Conservation (phyloP, 257 asterid species). For the Mitragyna speciosa region DNA sequence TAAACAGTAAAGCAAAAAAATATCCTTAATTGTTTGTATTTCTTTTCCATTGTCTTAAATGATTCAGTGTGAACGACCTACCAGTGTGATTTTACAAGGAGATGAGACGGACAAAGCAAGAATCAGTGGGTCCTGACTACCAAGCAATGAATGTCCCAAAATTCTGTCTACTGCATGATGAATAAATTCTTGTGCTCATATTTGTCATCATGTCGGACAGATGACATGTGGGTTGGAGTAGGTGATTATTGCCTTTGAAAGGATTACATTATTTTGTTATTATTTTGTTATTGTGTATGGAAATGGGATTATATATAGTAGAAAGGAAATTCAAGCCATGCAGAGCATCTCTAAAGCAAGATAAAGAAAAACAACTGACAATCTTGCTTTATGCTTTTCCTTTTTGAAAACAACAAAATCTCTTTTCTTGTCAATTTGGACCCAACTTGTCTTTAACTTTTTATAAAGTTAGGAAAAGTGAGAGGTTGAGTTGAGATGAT, state of each 20-base stretch:
- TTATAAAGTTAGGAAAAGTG: slow-evolving; percentile 34
- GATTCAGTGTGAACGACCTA: background rate
- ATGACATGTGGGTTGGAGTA: slow-evolving; percentile 1
- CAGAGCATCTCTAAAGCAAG: slow-evolving; percentile 42
- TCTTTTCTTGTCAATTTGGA: slow-evolving; percentile 41
- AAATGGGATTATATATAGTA: slow-evolving; percentile 14
- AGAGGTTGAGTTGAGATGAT: background rate
- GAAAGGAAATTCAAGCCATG: slow-evolving; percentile 29
- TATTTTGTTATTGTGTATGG: slow-evolving; percentile 14
- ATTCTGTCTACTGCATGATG: slow-evolving; percentile 15
- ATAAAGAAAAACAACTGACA: slow-evolving; percentile 9
- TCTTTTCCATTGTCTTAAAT: background rate
- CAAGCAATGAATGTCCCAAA: too few relatives aligned
- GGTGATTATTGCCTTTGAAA: background rate
- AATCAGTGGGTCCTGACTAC: background rate
- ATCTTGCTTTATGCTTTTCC: slow-evolving; percentile 40
- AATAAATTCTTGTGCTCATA: background rate
- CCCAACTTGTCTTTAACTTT: slow-evolving; percentile 49
- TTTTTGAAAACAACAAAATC: slow-evolving; percentile 46
- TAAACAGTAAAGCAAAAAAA: slow-evolving; percentile 39
- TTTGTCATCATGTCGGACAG: slow-evolving; percentile 1
- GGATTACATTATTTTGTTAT: background rate
- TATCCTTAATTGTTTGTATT: background rate
- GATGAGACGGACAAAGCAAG: background rate
- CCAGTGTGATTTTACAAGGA: background rate